Conservation (phyloP, 495 filamentous ascomycete genomes). For the Amphirosellinia nigrospora region DNA sequence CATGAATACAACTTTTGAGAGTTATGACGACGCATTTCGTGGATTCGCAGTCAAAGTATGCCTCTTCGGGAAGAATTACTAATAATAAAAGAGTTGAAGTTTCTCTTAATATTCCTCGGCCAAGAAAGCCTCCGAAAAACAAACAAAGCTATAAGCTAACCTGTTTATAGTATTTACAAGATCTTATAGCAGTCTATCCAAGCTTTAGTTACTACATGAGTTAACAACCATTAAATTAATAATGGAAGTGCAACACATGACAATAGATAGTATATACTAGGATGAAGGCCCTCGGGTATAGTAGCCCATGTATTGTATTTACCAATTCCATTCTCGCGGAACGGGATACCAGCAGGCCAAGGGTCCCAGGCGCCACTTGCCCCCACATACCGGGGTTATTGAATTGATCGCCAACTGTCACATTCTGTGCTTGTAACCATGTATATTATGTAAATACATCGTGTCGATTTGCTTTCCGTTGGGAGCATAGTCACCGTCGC, state of each 20-base stretch:
- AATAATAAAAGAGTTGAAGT: not conserved
- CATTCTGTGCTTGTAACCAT: not conserved
- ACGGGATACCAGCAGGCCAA: not conserved
- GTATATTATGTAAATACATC: not conserved
- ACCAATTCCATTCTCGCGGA: not conserved
- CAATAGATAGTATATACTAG: too few relatives aligned
- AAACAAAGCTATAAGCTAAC: not conserved
- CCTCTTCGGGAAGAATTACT: not conserved
- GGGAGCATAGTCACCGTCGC: not conserved
- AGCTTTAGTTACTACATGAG: not conserved
- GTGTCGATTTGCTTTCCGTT: not conserved
- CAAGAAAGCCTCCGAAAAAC: too few relatives aligned
- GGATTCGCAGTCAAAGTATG: not conserved
- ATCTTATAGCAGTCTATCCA: not conserved
- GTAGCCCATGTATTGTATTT: too few relatives aligned
- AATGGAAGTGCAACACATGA: not conserved
- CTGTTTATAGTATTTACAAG: not conserved
- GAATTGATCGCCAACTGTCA: not conserved
- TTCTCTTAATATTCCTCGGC: not conserved
- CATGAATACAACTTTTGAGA: not conserved
- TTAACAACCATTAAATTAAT: not conserved
- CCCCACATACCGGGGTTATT: not conserved
- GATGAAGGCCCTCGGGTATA: too few relatives aligned
- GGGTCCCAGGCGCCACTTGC: not conserved
- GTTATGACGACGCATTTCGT: not conserved